Evolutionary conservation across 2,329 filamentous ascomycete species (phyloP).

Genomic region (Aspergillus sp.): DNA sequence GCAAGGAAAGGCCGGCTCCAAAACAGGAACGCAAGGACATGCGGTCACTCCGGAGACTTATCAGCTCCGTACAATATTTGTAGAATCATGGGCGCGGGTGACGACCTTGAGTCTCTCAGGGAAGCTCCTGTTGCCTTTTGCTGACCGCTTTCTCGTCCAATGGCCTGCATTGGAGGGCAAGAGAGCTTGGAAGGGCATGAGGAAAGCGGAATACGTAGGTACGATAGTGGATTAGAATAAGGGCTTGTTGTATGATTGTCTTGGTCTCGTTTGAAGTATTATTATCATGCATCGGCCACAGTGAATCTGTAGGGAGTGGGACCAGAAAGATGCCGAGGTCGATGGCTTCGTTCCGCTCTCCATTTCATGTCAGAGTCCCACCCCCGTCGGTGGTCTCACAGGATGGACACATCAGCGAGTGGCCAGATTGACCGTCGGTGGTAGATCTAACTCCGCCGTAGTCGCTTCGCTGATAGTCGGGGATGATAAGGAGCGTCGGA

Average conservation of each 20-base stretch:
- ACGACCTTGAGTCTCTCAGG: conserved; percentile 81
- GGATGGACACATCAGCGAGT: too few relatives aligned
- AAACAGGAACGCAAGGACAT: conserved; percentile 1
- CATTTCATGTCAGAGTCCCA: neutral
- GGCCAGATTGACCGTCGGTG: neutral
- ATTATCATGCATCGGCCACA: too few relatives aligned
- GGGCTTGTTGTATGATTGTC: too few relatives aligned
- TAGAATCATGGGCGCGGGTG: conserved; percentile 91
- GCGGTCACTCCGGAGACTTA: conserved; percentile 29
- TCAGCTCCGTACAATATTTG: conserved; percentile 74
- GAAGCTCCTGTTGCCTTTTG: conserved; percentile 67
- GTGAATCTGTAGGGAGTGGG: neutral
- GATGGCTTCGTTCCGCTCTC: neutral
- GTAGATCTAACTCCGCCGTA: neutral
- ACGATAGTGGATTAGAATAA: conserved; percentile 28
- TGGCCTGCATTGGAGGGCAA: conserved; percentile 62
- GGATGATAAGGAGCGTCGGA: neutral
- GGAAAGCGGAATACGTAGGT: conserved; percentile 39
- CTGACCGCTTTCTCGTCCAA: conserved; percentile 80
- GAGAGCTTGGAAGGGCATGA: conserved; percentile 37
- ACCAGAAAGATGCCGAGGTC: neutral
- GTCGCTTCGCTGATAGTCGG: neutral
- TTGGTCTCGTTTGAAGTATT: too few relatives aligned
- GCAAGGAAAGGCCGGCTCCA: neutral
- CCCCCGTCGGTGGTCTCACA: too few relatives aligned